Percentiles rank a stretch among this genome's conserved stretches.
phyloP scores from a whole-genome alignment of 257 asterid species.

The Ilex asprella region DNA sequence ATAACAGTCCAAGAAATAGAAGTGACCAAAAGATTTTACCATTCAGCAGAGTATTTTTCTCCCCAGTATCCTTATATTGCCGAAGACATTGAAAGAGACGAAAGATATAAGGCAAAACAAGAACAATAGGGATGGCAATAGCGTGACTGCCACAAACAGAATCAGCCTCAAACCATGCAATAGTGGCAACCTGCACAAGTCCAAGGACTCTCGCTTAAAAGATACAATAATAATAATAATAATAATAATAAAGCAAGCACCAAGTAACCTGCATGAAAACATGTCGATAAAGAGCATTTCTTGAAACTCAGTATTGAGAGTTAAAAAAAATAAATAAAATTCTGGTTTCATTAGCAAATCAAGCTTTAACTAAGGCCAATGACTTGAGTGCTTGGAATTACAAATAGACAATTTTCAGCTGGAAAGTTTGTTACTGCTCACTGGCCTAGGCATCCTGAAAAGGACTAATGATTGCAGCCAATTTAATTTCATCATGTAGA shows the following conservation, averaged over 20 bases:
- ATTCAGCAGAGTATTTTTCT: conserved; percentile 71
- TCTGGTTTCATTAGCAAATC: too few species aligned
- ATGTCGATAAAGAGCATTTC: too few species aligned
- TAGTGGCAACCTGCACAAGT: conserved; percentile 85
- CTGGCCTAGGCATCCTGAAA: too few species aligned
- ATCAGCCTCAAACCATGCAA: conserved; percentile 99
- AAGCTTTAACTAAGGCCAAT: too few species aligned
- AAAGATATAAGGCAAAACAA: conserved; percentile 85
- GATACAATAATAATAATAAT: not conserved
- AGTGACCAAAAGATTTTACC: conserved; percentile 34
- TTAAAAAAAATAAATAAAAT: too few species aligned
- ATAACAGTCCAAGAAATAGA: conserved; percentile 1
- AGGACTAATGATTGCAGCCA: too few species aligned
- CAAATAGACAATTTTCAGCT: too few species aligned
- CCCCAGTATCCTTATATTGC: conserved; percentile 87
- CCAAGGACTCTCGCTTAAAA: conserved; percentile 20
- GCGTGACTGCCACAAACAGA: conserved; percentile 99
- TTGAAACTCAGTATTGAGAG: too few species aligned
- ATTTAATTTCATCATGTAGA: too few species aligned
- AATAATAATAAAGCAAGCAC: conserved; percentile 10
- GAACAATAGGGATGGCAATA: conserved; percentile 83
- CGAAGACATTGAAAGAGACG: conserved; percentile 97
- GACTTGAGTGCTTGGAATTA: too few species aligned
- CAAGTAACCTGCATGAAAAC: not conserved
- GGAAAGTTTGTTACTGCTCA: too few species aligned